Base-by-base conservation (phyloP, 345 rosid genomes). In the Camelina laxa region DNA sequence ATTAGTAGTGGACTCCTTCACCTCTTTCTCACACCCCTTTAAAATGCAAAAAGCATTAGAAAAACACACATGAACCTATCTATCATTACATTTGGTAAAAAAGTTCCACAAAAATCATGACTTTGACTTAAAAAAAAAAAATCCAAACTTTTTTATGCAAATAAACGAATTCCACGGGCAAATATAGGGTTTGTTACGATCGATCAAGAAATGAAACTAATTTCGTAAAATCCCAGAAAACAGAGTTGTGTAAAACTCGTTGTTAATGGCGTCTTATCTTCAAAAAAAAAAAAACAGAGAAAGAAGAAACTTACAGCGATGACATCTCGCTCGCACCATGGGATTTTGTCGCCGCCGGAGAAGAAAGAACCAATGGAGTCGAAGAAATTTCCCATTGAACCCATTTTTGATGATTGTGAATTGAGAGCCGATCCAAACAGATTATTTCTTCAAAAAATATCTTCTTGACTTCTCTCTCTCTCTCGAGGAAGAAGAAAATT, bases 21-120 rank as follows among this genome's bases (percentile, higher is more conserved):
- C 87, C 77, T 89, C 97, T 81, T 87, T 86, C 82, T 94, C 98
- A 68, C 92, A 91, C 4, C 87, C 93, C 97, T 94, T 4, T 7
- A 59, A 60, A 75, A 31, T 31, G 20, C 36, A 3, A 24, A 24
- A 70, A 60, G 16, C 9, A 36, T 60, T 35, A 38, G 27, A 12
- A 31, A 45, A n/a, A n/a, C n/a, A 56, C 6, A 27, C 44, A 65
- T 31, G 13, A 42, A 65, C 12, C 55, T 2, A 9, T 22, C 22
- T 21, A 22, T 35, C 14, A 36, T 24, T 24, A 48, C 5, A 59
- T 47, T 22, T 51, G 44, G 64, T 17, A 36, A 50, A n/a, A 27
- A 31, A 5, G 27, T 50, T 61, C 14, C 4, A 62, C 6, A 50
- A 7, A 16, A 54, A 63, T 44, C 8, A 12, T 61, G 35, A 48